These are phyloP conservation scores for Singerocomus rubriflavus DNA, from an alignment of 1,284 basidiomycete species.

Conservation along the genomic window DNA sequence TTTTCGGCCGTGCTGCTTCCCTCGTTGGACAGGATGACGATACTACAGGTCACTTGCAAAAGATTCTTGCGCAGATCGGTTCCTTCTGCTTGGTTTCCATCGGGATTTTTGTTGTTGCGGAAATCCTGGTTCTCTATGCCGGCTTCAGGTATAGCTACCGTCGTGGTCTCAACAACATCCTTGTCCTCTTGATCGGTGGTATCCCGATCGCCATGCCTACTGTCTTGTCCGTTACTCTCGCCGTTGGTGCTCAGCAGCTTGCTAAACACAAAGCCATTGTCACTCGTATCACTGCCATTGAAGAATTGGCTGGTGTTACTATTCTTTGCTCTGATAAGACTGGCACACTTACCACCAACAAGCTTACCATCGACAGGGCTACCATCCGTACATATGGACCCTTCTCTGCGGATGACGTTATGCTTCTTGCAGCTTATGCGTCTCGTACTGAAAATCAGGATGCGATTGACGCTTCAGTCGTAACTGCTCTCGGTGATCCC, in stretches of 20 bases:
- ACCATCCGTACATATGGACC: conserved; percentile 91
- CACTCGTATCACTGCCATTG: conserved; percentile 97
- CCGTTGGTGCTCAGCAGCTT: conserved; percentile 96
- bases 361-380: conserved; percentile 94
- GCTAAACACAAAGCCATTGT: conserved; percentile 99
- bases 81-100: conserved; percentile 94
- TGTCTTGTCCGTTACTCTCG: conserved; percentile 93
- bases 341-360: conserved; percentile 97
- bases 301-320: conserved; percentile 95
- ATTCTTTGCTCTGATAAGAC: conserved; percentile 98
- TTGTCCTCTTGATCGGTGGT: conserved; percentile 97
- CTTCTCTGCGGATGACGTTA: conserved; percentile 87
- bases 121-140: conserved; percentile 87
- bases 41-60: conserved; percentile 95
- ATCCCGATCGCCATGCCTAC: conserved; percentile 99
- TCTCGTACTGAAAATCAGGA: conserved; percentile 99
- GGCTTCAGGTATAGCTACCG: conserved; percentile 89
- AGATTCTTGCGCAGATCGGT: conserved; percentile 95
- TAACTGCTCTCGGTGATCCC: conserved; percentile 75
- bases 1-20: conserved; percentile 94
- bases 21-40: conserved; percentile 96
- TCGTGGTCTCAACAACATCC: conserved; percentile 93
- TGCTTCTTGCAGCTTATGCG: conserved; percentile 91
- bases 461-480: conserved; percentile 90
- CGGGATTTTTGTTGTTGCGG: conserved; percentile 88